Percentiles rank a stretch among this genome's conserved stretches.
These are phyloP conservation scores for Yamadazyma trypodendri DNA, from an alignment of 1,139 yeast genomes.

Conservation along the genomic window DNA sequence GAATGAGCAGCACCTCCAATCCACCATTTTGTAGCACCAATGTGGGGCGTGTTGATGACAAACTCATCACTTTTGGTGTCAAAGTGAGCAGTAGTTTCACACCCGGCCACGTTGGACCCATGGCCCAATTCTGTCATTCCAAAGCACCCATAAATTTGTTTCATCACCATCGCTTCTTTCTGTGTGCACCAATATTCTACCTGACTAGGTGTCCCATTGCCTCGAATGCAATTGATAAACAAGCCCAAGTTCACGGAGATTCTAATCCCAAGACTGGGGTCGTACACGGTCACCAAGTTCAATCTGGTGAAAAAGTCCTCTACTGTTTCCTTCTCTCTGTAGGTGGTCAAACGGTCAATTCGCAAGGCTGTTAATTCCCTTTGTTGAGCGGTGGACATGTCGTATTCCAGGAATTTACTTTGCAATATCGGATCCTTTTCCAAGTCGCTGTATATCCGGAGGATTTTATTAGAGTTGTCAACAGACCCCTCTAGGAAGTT, in stretches of 20 bases:
- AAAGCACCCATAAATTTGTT: conserved; percentile 46
- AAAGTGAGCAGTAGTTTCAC: conserved; percentile 48
- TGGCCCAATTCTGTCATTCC: conserved; percentile 53
- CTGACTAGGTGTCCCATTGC: conserved; percentile 62
- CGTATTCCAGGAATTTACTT: conserved; percentile 36
- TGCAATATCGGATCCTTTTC: conserved; percentile 45
- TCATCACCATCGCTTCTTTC: conserved; percentile 36
- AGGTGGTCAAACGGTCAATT: conserved; percentile 38
- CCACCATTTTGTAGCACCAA: conserved; percentile 55
- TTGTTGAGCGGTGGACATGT: conserved; percentile 34
- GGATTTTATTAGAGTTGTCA: conserved; percentile 29
- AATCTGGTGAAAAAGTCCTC: conserved; percentile 39
- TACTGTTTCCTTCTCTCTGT: conserved; percentile 36
- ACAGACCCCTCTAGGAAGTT: conserved; percentile 41
- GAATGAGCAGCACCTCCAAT: conserved; percentile 53
- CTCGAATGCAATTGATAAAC: conserved; percentile 66
- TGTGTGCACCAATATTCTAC: conserved; percentile 39
- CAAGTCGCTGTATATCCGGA: conserved; percentile 34
- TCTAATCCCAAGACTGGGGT: conserved; percentile 58
- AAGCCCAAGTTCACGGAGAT: conserved; percentile 67
- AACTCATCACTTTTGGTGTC: conserved; percentile 42
- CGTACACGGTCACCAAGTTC: conserved; percentile 56
- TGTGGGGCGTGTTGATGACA: conserved; percentile 46
- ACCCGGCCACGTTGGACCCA: conserved; percentile 47
- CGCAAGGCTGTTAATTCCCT: conserved; percentile 37